Base-by-base conservation (phyloP, 345 rosid species). In the Linum lewisii region DNA sequence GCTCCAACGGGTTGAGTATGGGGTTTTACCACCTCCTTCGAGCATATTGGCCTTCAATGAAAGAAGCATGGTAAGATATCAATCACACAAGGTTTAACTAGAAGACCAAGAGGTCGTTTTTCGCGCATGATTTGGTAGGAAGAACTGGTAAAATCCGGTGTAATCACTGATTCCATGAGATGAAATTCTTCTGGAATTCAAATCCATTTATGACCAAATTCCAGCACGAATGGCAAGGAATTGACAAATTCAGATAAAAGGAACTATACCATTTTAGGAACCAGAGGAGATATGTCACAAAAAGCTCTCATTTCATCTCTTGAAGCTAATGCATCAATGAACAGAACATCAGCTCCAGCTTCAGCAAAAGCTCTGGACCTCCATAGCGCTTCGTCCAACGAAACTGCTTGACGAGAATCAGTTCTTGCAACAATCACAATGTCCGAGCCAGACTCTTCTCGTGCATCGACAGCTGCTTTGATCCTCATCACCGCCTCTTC, bases 281-380 rank as follows among this genome's bases (percentile, higher is more conserved):
- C 83, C 18, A 63, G 21, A 4, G 89, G 95, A 63, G 90, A 77
- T 62, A 84, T 73, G 73, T 80, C 80, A 69, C 98, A 92, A 64
- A 92, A 92, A n/a, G 88, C 72, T 75, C 74, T 83, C 98, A 92
- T 88, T 79, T 92, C 98, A 68, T 92, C 98, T 57, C 75, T 84
- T 14, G 90, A 86, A 54, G 76, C 83, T 61, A 92, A 79, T 59
- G 90, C 85, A 65, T 88, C 90, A 55, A 88, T 64, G 37, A 82
- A 86, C 59, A 92, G 82, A 69, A 84, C 90, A 80, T 92, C 98
- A 23, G 93, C 96, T 70, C 98, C 93, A 56, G 90, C 93, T 77
- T 88, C 93, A 61, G 90, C 90, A 69, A 92, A 92, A 74, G 95
- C 90, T 73, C 84, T 79, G 57, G 90, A 84, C 68, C 95, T 86